Percentiles rank a stretch among this genome's conserved stretches.
These are phyloP conservation scores for Saccharomyces hybrid DNA, from an alignment of 1,139 yeast species.

Conservation along the genomic window DNA sequence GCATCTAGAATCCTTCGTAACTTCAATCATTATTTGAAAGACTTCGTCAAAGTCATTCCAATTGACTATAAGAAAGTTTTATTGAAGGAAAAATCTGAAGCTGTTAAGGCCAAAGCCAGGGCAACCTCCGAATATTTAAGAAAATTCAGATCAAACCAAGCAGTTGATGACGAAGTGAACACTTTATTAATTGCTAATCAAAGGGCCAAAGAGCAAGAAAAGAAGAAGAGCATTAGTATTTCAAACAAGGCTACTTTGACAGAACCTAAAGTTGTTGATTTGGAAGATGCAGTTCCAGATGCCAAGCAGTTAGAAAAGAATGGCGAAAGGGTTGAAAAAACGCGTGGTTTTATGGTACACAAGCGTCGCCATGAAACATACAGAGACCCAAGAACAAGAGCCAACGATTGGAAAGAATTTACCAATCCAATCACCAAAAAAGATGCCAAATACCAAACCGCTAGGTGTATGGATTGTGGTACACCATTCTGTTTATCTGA, in stretches of 20 bases:
- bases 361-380: constrained; percentile 82
- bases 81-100: constrained; percentile 65
- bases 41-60: constrained; percentile 92
- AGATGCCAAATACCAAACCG: constrained; percentile 85
- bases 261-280: constrained; percentile 83
- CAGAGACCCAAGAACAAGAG: constrained; percentile 68
- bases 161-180: constrained; percentile 79
- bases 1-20: constrained; percentile 77
- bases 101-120: constrained; percentile 50
- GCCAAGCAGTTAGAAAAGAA: constrained; percentile 54
- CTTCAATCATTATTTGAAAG: constrained; percentile 80
- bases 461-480: constrained; percentile 99
- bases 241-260: constrained; percentile 39
- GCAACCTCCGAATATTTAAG: constrained; percentile 36
- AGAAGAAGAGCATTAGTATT: constrained; percentile 40
- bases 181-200: constrained; percentile 59
- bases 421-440: constrained; percentile 74
- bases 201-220: constrained; percentile 35
- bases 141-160: constrained; percentile 56
- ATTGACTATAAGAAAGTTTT: constrained; percentile 84
- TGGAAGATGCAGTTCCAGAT: constrained; percentile 83
- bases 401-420: constrained; percentile 90
- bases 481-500: constrained; percentile 98
- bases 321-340: constrained; percentile 53
- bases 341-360: constrained; percentile 89